phyloP scores from a whole-genome alignment of 768 basidiomycete genomes.

The Kwoniella sp. region DNA sequence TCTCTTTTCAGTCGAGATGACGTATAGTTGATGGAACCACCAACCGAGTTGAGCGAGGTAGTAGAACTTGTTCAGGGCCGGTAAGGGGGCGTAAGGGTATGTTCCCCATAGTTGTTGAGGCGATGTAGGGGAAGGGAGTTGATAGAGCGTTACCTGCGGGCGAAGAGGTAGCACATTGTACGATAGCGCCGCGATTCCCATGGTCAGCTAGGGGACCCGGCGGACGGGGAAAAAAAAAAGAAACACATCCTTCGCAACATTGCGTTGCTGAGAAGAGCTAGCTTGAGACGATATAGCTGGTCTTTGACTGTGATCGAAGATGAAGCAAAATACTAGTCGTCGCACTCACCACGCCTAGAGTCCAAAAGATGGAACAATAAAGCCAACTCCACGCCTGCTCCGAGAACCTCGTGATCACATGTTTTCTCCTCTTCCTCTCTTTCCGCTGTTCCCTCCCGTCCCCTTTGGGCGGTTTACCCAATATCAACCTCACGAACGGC shows the following conservation, averaged over 20 bases:
- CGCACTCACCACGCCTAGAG: conserved; percentile 74
- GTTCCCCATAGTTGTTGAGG: conserved; percentile 71
- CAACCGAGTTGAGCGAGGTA: conserved; percentile 83
- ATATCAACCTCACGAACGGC: conserved; percentile 77
- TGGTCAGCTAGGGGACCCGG: too few species aligned
- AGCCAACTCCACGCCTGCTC: conserved; percentile 91
- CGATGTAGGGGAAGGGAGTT: conserved; percentile 67
- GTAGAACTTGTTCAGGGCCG: conserved; percentile 83
- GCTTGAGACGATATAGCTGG: too few species aligned
- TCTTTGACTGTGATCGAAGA: too few species aligned
- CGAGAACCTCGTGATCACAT: conserved; percentile 80
- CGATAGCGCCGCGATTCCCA: too few species aligned
- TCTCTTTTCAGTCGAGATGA: conserved; percentile 87
- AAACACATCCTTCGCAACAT: too few species aligned
- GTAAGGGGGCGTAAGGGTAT: conserved; percentile 80
- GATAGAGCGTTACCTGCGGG: conserved; percentile 74
- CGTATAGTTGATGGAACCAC: conserved; percentile 86
- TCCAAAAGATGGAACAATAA: conserved; percentile 77
- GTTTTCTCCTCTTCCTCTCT: conserved; percentile 66
- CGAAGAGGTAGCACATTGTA: too few species aligned
- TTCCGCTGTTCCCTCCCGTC: conserved; percentile 49
- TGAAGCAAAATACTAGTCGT: too few species aligned
- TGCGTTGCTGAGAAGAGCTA: too few species aligned
- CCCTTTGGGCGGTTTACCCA: conserved; percentile 55
- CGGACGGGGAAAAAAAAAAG: too few species aligned